Percentiles rank a stretch among this genome's conserved stretches.
These are phyloP conservation scores for Graphilbum fragrans DNA, from an alignment of 2,329 filamentous ascomycete genomes.

Conservation along the genomic window DNA sequence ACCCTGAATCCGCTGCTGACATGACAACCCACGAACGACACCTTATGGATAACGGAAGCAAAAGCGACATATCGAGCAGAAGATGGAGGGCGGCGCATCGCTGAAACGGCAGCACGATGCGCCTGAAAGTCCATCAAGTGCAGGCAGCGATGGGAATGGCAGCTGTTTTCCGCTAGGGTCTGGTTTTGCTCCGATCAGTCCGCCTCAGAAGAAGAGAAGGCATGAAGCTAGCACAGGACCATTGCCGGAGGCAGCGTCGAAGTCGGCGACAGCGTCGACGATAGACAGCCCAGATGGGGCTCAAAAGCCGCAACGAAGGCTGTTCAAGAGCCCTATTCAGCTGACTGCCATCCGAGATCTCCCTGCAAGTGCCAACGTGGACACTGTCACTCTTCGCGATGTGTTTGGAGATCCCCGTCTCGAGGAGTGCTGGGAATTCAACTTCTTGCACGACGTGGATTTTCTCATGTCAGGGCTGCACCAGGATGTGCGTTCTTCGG, in stretches of 20 bases:
- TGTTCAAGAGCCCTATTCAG: slow-evolving; percentile 40
- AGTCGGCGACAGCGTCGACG: slow-evolving; percentile 33
- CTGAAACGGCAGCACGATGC: too few relatives aligned
- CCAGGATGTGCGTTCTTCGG: slow-evolving; percentile 30
- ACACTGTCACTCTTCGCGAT: slow-evolving; percentile 52
- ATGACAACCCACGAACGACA: too few relatives aligned
- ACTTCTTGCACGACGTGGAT: slow-evolving; percentile 49
- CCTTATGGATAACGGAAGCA: neutral
- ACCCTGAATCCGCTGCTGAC: too few relatives aligned
- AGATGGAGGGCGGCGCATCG: neutral
- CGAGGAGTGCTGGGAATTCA: slow-evolving; percentile 59
- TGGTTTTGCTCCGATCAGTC: neutral
- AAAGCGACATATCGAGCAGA: neutral
- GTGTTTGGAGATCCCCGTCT: slow-evolving; percentile 66
- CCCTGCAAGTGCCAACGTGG: slow-evolving; percentile 44
- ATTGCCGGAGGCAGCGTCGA: neutral
- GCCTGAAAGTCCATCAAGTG: too few relatives aligned
- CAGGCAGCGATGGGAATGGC: too few relatives aligned
- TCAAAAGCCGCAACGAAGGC: neutral
- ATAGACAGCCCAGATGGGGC: neutral
- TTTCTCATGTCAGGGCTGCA: slow-evolving; percentile 45
- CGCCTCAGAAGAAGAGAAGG: neutral
- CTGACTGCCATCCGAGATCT: slow-evolving; percentile 60
- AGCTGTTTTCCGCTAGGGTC: too few relatives aligned
- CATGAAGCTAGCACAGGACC: neutral